Evolutionary conservation across 2,329 filamentous ascomycete genomes (phyloP), one percentile per base, ranked within the genome.

Genomic region (Nemania abortiva): DNA sequence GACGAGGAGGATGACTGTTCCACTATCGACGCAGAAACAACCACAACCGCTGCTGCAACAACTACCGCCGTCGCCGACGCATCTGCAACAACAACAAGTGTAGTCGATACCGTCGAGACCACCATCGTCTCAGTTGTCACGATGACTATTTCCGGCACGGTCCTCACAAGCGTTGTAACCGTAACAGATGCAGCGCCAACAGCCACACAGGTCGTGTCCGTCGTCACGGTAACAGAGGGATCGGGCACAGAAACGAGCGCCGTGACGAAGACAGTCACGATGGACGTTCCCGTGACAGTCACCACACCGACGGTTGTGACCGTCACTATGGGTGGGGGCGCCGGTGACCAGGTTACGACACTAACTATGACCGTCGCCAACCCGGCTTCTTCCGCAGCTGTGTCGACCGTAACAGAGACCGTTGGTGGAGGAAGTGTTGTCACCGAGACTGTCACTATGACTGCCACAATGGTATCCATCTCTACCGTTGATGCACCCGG

Each of bases 251-350:
- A 65, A 22, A 37, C 70, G 11, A 57, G 55, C 7, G 67, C 47
- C 2, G 42, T 72, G 1, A 66, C 62, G n/a, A 57, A 59, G 42
- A 74, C 68, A 6, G 24, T 73, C 15, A 72, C 66, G 11, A 22
- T 71, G 27, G 54, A 70, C 20, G 24, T 39, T 22, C n/a, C 39
- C 4, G 2, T 13, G 7, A 9, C 10, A 18, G 2, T 37, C 22
- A 15, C 49, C 9, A 20, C 53, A 13, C 56, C 63, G 6, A 20
- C 63, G n/a, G 70, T 69, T 6, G 37, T 66, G 10, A 64, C 66
- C 18, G 66, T 74, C 42, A 73, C 72, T 20, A 69, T 74, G 55
- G 70, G 71, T 7, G 68, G 70, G 22, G 68, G 62, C 10, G 64
- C 47, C 24, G 34, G 68, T 57, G 64, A 59, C 9, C 60, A 72